Conservation (phyloP, 345 rosid species). For the Brassica nigra region DNA sequence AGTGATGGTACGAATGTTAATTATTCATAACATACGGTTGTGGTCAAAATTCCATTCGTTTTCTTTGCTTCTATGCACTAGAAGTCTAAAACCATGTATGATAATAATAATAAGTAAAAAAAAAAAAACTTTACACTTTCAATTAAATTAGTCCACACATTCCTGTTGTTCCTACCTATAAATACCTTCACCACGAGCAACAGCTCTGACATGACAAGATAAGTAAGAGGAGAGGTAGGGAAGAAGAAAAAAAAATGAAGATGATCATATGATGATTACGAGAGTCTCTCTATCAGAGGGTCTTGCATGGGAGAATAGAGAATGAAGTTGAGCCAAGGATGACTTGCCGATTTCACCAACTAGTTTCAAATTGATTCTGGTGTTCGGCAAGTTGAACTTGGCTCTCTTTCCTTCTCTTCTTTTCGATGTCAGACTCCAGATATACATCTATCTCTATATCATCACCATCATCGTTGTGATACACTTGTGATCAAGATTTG, state of each 20-base stretch:
- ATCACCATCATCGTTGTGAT: neutral
- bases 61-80: constrained; percentile 24
- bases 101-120: neutral
- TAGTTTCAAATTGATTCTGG: neutral
- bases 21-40: neutral
- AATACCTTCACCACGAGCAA: constrained; percentile 15
- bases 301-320: constrained; percentile 41
- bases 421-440: constrained; percentile 35
- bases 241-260: neutral
- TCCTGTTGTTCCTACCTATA: constrained; percentile 22
- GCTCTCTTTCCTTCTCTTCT: constrained; percentile 42
- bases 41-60: constrained; percentile 30
- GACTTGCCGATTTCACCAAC: neutral
- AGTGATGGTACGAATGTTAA: neutral
- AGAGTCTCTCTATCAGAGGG: constrained; percentile 13
- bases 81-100: constrained; percentile 15
- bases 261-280: neutral
- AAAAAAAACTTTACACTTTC: neutral
- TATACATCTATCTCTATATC: neutral
- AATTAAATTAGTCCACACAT: constrained; percentile 1
- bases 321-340: constrained; percentile 39
- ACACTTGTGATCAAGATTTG: neutral
- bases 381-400: constrained; percentile 39
- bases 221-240: neutral
- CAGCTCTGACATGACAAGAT: neutral